Conservation (phyloP, 805 yeast species). For the Ogataea allantospora region DNA sequence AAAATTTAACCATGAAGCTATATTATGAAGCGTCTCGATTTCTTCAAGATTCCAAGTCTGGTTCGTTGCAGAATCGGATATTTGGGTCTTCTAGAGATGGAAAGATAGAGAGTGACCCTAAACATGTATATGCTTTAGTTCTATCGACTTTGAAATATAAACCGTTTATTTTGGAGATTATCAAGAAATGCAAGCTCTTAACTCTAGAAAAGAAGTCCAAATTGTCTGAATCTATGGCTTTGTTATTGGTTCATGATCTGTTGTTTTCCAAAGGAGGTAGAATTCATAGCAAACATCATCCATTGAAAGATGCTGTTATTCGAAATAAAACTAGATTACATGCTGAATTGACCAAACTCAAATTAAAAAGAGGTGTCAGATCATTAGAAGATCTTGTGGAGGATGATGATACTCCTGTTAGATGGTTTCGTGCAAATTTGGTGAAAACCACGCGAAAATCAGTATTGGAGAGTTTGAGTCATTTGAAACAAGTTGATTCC, state of each 20-base stretch:
- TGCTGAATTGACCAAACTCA: constrained; percentile 78
- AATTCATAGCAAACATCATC: constrained; percentile 85
- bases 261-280: constrained; percentile 73
- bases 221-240: constrained; percentile 51
- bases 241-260: constrained; percentile 78
- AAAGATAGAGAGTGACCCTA: constrained; percentile 64
- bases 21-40: constrained; percentile 45
- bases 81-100: constrained; percentile 48
- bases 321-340: constrained; percentile 76
- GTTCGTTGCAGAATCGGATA: constrained; percentile 54
- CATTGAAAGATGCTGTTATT: constrained; percentile 77
- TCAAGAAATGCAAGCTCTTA: constrained; percentile 67
- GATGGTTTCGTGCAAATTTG: constrained; percentile 79
- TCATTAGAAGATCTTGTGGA: constrained; percentile 51
- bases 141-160: constrained; percentile 73
- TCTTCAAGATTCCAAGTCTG: constrained; percentile 42
- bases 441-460: constrained; percentile 45
- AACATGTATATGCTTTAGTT: constrained; percentile 83
- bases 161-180: constrained; percentile 58
- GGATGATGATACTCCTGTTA: constrained; percentile 65
- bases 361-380: constrained; percentile 66
- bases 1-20: constrained; percentile 33
- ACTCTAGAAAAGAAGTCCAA: constrained; percentile 45
- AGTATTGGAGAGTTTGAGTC: constrained; percentile 40
- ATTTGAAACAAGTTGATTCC: constrained; percentile 45